Evolutionary conservation across 2,329 filamentous ascomycete species (phyloP), one percentile per base, ranked within the genome.

Genomic region (Talaromyces sp.): DNA sequence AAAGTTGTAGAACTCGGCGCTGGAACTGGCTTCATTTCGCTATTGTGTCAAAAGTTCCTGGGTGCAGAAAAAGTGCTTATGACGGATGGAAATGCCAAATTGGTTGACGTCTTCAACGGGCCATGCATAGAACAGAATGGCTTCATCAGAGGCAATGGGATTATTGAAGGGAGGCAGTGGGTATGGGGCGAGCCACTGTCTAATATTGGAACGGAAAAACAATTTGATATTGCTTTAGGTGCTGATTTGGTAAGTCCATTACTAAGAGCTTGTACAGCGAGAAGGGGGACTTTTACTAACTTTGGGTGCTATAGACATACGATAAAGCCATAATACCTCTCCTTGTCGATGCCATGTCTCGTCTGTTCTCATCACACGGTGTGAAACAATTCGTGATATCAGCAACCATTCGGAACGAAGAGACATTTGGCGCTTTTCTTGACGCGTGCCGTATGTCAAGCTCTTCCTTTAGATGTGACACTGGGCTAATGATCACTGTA

Each of bases 11-110:
- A 89, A 66, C 77, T 89, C 3, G 86, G 86, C 33, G 84, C 84
- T 19, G 86, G 86, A 1, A 88, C 86, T 4, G 86, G 86, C 0
- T 81, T 89, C 62, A 68, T 89, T 10, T 83, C 84, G 1, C 80
- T 89, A 21, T 75, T 88, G 10, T 85, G 83, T 63, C 81, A 83
- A 2, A 84, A 83, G 60, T 74, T 83, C 65, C 76, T 88, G 1
- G 73, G 72, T 46, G 80, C 82, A 4, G 71, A 69, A 28, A 77
- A 77, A 31, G 80, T 87, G 10, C 77, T 84, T 11, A 78, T 80
- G 3, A 88, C 85, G 1, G 86, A 89, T 67, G 84, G 85, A 8
- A 84, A 87, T 36, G 68, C 65, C 1, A 68, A 69, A 31, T 64
- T 78, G 31, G 70, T 78, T 46, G 68, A 72, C 31, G 69, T 69